A percentile compares a stretch with the other conserved stretches of the same genome.
Evolutionary conservation across 2,329 filamentous ascomycete species (phyloP).

Genomic region (Cryphonectria japonica): DNA sequence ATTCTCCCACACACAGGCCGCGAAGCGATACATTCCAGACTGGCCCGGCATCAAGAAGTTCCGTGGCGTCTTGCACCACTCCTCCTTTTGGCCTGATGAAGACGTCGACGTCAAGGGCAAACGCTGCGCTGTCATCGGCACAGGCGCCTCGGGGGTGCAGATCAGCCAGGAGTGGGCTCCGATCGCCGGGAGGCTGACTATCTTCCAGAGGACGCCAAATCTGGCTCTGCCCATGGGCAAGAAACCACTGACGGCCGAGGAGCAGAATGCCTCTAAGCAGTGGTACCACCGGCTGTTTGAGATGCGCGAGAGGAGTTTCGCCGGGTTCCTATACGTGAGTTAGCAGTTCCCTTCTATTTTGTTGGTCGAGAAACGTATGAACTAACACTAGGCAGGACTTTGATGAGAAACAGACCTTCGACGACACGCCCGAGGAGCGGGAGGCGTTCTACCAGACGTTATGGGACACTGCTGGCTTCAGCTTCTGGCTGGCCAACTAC

Average conservation of each 20-base stretch:
- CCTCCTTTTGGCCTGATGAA: slow-evolving; percentile 63
- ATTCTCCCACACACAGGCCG: slow-evolving; percentile 43
- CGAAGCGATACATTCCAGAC: slow-evolving; percentile 63
- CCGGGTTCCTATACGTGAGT: slow-evolving; percentile 57
- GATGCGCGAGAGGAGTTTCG: slow-evolving; percentile 56
- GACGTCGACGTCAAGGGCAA: slow-evolving; percentile 62
- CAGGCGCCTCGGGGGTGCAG: slow-evolving; percentile 67
- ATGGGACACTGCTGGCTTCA: slow-evolving; percentile 58
- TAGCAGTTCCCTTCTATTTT: too few species aligned
- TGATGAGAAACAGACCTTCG: slow-evolving; percentile 57
- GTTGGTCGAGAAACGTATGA: too few species aligned
- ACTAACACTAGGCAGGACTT: slow-evolving; percentile 43
- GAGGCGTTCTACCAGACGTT: slow-evolving; percentile 52
- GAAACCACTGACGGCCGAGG: slow-evolving; percentile 49
- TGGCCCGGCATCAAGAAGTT: slow-evolving; percentile 64
- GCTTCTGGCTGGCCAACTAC: slow-evolving; percentile 58
- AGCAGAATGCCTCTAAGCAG: slow-evolving; percentile 52
- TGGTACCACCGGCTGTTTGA: slow-evolving; percentile 57
- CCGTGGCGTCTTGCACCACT: slow-evolving; percentile 62
- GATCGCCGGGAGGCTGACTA: slow-evolving; percentile 53
- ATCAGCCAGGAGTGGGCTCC: slow-evolving; percentile 64
- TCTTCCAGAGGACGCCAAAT: slow-evolving; percentile 72
- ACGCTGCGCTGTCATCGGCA: slow-evolving; percentile 65
- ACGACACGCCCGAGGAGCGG: slow-evolving; percentile 54
- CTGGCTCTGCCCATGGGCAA: slow-evolving; percentile 65